Base-by-base conservation (phyloP, 2,329 filamentous ascomycete species). In the Pezizomycotina sp. region DNA sequence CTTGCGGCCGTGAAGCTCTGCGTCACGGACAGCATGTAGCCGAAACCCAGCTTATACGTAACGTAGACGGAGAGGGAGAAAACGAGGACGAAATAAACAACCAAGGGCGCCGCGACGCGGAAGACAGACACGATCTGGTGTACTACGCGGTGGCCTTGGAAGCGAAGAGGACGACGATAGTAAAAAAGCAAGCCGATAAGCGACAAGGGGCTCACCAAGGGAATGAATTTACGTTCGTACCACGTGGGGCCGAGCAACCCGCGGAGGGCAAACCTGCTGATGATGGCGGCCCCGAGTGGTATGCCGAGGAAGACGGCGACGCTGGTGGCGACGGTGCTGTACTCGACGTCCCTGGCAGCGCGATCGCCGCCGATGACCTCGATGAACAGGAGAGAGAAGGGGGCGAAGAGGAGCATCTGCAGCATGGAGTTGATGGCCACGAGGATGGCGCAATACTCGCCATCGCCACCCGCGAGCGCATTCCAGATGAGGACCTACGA, bases 1-100 rank as follows among this genome's bases (percentile, higher is more conserved):
- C 82, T 92, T 1, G 80, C 78, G 0, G 81, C 84, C 0, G 80
- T 91, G 50, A 92, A 89, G 52, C 78, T 83, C 58, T 91, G 81
- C 2, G 81, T 86, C 7, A 68, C 65, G 1, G 68, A 66, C 1
- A 83, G 55, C 22, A 65, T 65, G 53, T 91, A 91, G 3, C 42
- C 71, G 40, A 83, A 83, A 0, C 80, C 77, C n/a, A 76, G 58
- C n/a, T 62, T 65, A 31, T 65, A 62, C 3, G 71, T 66, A 2
- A 74, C 58, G 27, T 60, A 61, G 1, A 89, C 60, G 0, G 80
- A 89, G 2, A 62, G 50, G 30, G 71, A 69, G 60, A 92, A 92
- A 37, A 89, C 69, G 42, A 75, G 56, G 1, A 71, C 49, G 51
- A 92, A 92, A 53, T 92, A 92, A 0, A 91, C 72, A 1, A 91